Evolutionary conservation across 345 rosid genomes (phyloP), one percentile per base, ranked within the genome.

Genomic region (Eutrema yunnanense): DNA sequence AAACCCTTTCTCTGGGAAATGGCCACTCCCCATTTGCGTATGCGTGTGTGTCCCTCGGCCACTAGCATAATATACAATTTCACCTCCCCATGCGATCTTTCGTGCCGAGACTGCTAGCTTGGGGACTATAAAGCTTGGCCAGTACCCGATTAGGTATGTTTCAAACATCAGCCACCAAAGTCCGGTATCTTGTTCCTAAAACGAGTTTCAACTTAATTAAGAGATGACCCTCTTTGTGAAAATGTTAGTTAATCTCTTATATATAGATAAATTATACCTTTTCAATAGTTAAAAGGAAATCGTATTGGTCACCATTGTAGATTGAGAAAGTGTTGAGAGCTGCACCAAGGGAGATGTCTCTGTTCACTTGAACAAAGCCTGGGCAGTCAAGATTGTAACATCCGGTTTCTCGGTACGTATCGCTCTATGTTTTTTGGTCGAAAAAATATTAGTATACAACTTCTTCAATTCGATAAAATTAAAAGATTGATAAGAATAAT

Each of bases 11-110:
- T 81, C 80, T 0, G 89, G 79, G 16, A 87, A 85, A 71, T 67
- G 86, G 5, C 89, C 89, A 49, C 92, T 87, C 2, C 89, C 92
- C 89, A 87, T 87, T 57, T 85, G 83, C 4, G 85, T 83, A 26
- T 75, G 46, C 19, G 92, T 85, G 67, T 87, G 87, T 36, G 59
- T 61, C 12, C 81, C 83, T 33, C 38, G 61, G 6, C n/a, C 73
- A 51, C 30, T 74, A 74, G 78, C 26, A 33, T n/a, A n/a, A 48
- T 85, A 82, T 9, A 77, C 83, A 13, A 85, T 83, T 67, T 87
- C 89, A 36, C 89, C 92, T 77, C 92, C 92, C 92, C 89, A 87
- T 53, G 71, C 84, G 3, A 87, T 51, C 81, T 79, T 73, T 56
- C 27, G 80, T 30, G 68, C 75, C 34, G 68, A 71, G n/a, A 16